Base-by-base conservation (phyloP, 441 rosid genomes). In the Macaranga tanarius region DNA sequence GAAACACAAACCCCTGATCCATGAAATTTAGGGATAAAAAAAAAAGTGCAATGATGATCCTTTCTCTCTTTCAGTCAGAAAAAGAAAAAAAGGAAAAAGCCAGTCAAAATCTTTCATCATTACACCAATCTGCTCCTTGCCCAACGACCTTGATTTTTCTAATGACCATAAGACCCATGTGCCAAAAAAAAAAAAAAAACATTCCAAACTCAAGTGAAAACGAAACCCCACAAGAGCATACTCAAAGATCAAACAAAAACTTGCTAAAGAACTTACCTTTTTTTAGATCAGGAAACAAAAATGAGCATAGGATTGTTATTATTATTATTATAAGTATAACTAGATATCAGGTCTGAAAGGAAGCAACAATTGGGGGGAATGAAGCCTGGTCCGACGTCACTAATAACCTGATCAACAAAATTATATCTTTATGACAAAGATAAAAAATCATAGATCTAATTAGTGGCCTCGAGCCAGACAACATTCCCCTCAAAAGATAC, bases 391-490 rank as follows among this genome's bases (percentile, higher is more conserved):
- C 92, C 92, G 90, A 85, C 81, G 81, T 82, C 88, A 76, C 76
- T 67, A 86, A 75, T 15, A 74, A 72, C 57, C 59, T 2, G 79
- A 83, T 73, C 76, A 62, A 55, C 47, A 70, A 80, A 69, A 11
- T 51, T 70, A 42, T 17, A 72, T n/a, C 17, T 42, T 0, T 25
- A 28, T 55, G 19, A 2, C 25, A 15, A 45, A 64, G 20, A 74
- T 52, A 26, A 60, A 28, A 40, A 45, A 60, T 65, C 70, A 74
- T 75, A 79, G 87, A 84, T 86, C 84, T 64, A 77, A 79, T 77
- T 82, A 76, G 77, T 75, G 92, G 78, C 95, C 93, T 92, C 98
- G 98, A 86, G 95, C 95, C 98, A 89, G 95, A 92, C 95, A 92
- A 89, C 96, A 92, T 81, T 90, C 92, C 96, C 96, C 97, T 84